These are phyloP conservation scores for Spiromastix sp. DNA, from an alignment of 2,329 filamentous ascomycete genomes.

Conservation along the genomic window DNA sequence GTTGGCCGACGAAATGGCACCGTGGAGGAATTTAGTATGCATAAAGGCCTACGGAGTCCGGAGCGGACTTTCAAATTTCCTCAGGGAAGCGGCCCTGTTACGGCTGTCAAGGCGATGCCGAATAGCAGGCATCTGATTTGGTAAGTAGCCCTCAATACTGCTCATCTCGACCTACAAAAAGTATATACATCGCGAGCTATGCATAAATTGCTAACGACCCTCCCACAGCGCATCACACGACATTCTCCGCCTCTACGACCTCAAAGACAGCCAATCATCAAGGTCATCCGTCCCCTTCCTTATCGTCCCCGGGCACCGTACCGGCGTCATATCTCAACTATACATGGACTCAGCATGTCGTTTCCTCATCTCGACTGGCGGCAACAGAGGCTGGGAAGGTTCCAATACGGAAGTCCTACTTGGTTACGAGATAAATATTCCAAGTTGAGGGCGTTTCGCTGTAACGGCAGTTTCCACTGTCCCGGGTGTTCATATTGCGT, in stretches of 20 bases:
- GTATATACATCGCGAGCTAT: background rate
- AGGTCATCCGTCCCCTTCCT: slow-evolving; percentile 82
- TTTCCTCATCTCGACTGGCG: slow-evolving; percentile 86
- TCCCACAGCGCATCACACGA: slow-evolving; percentile 74
- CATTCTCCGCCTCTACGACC: slow-evolving; percentile 85
- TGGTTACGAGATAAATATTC: slow-evolving; percentile 75
- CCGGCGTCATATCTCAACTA: slow-evolving; percentile 76
- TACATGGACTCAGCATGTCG: slow-evolving; percentile 80
- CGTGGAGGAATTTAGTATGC: slow-evolving; percentile 87
- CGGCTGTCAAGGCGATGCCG: slow-evolving; percentile 77
- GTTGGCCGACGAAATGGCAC: slow-evolving; percentile 82
- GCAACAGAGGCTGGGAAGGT: slow-evolving; percentile 92
- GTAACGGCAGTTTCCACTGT: background rate
- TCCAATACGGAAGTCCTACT: slow-evolving; percentile 79
- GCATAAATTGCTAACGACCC: slow-evolving; percentile 11
- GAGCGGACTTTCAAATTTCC: slow-evolving; percentile 80
- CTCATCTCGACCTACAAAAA: background rate
- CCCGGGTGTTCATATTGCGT: background rate
- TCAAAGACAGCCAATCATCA: slow-evolving; percentile 53
- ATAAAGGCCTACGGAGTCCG: slow-evolving; percentile 65
- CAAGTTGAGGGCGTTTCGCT: slow-evolving; percentile 5
- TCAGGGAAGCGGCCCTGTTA: slow-evolving; percentile 78
- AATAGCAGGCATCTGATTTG: slow-evolving; percentile 89
- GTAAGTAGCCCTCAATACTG: too few relatives aligned
- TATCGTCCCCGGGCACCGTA: slow-evolving; percentile 86